Conservation (phyloP, 495 filamentous ascomycete species). For the Terfezia boudieri region DNA sequence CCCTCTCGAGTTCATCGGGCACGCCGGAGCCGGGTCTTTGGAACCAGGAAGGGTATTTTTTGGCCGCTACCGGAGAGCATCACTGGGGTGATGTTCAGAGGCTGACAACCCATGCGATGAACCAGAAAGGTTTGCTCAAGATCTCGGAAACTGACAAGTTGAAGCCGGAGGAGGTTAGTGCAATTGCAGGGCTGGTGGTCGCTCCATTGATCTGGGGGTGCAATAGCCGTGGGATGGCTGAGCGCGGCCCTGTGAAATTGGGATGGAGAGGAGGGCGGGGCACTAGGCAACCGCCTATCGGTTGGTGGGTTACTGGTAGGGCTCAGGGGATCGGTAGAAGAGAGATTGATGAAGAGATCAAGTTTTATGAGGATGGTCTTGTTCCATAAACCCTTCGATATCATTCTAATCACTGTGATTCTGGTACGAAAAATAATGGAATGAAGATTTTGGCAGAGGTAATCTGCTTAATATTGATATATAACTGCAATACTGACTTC, state of each 20-base stretch:
- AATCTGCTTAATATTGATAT: too few relatives aligned
- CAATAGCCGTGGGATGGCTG: slow-evolving; percentile 5
- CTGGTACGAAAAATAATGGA: too few relatives aligned
- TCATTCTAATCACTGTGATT: too few relatives aligned
- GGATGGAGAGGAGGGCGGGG: slow-evolving; percentile 1
- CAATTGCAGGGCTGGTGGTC: slow-evolving; percentile 1
- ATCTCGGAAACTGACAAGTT: slow-evolving; percentile 23
- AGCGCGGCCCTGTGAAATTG: not conserved
- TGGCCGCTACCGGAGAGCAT: slow-evolving; percentile 38
- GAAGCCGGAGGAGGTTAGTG: slow-evolving; percentile 4
- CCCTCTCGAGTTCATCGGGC: slow-evolving; percentile 20
- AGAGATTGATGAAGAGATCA: too few relatives aligned
- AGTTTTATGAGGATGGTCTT: too few relatives aligned
- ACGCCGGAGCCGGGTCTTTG: slow-evolving; percentile 27
- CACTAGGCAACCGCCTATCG: too few relatives aligned
- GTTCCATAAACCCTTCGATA: too few relatives aligned
- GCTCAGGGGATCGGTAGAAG: too few relatives aligned
- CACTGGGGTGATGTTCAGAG: slow-evolving; percentile 36
- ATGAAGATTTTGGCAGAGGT: too few relatives aligned
- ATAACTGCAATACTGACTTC: too few relatives aligned
- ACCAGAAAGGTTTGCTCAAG: slow-evolving; percentile 31
- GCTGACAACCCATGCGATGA: slow-evolving; percentile 27
- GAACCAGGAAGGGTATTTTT: slow-evolving; percentile 39
- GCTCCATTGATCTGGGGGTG: slow-evolving; percentile 6
- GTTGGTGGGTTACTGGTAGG: too few relatives aligned